These are phyloP conservation scores for Penicillium sp. DNA, from an alignment of 2,329 filamentous ascomycete genomes.

Conservation along the genomic window DNA sequence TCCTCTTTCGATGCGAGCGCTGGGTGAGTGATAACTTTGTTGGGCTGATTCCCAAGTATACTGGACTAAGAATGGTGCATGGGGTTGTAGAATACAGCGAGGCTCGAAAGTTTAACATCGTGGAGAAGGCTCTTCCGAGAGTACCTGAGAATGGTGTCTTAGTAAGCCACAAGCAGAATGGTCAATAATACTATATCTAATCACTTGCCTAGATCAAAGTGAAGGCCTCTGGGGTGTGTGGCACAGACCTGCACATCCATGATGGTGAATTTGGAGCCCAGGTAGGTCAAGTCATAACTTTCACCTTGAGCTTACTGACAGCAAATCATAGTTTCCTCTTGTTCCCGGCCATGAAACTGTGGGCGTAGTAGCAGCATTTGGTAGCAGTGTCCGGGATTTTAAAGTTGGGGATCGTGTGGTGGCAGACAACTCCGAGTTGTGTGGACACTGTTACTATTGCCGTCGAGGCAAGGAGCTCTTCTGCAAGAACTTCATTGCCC, in stretches of 20 bases:
- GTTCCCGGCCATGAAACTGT: slow-evolving; percentile 72
- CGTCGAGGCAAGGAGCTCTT: slow-evolving; percentile 68
- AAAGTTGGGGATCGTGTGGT: slow-evolving; percentile 66
- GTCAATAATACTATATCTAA: not conserved
- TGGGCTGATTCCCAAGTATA: too few species aligned
- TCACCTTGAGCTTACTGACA: slow-evolving; percentile 1
- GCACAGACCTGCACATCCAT: slow-evolving; percentile 59
- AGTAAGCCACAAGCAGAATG: not conserved
- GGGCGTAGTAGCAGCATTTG: slow-evolving; percentile 65
- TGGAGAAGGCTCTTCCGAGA: slow-evolving; percentile 5
- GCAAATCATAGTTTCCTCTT: slow-evolving; percentile 58
- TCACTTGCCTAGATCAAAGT: slow-evolving; percentile 52
- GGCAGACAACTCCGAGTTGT: slow-evolving; percentile 61
- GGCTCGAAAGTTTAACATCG: slow-evolving; percentile 9
- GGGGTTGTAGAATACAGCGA: slow-evolving; percentile 7
- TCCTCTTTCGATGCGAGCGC: slow-evolving; percentile 8
- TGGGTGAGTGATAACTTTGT: slow-evolving; percentile 1
- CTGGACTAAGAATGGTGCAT: not conserved
- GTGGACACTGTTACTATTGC: slow-evolving; percentile 74
- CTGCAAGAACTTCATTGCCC: slow-evolving; percentile 70
- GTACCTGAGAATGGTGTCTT: slow-evolving; percentile 9
- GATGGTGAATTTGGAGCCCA: slow-evolving; percentile 68
- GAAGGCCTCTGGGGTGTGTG: slow-evolving; percentile 68
- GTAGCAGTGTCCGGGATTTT: slow-evolving; percentile 63
- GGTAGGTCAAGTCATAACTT: slow-evolving; percentile 34